phyloP scores from a whole-genome alignment of 345 rosid species.

The Noccaea caerulescens region DNA sequence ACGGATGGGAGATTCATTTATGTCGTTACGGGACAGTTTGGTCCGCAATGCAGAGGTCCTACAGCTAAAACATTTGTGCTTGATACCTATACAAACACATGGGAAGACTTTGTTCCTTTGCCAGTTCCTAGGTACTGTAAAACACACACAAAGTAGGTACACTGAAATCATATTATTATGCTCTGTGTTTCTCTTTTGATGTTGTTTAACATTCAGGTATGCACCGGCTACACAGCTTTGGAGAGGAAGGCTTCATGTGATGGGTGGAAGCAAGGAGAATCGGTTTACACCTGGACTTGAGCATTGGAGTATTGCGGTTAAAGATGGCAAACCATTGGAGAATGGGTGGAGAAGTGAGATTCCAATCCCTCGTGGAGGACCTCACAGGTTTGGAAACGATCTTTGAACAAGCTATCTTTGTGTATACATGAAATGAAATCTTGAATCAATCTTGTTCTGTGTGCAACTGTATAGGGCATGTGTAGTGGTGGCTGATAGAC shows the following conservation, averaged over 20 bases:
- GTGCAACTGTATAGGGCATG: constrained; percentile 62
- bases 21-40: constrained; percentile 82
- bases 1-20: constrained; percentile 88
- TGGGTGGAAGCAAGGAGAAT: constrained; percentile 98
- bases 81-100: constrained; percentile 76
- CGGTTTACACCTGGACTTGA: constrained; percentile 82
- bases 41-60: constrained; percentile 95
- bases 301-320: constrained; percentile 91
- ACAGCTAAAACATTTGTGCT: constrained; percentile 80
- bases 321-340: constrained; percentile 82
- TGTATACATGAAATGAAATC: neutral
- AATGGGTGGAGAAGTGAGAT: constrained; percentile 87
- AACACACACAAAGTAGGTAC: neutral
- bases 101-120: constrained; percentile 70
- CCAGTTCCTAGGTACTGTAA: constrained; percentile 80
- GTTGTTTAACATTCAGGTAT: constrained; percentile 59
- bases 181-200: constrained; percentile 5
- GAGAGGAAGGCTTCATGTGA: constrained; percentile 98
- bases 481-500: constrained; percentile 70
- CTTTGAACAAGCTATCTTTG: neutral
- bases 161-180: neutral
- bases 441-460: neutral
- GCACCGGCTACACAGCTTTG: constrained; percentile 98
- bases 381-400: constrained; percentile 69
- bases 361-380: constrained; percentile 96